phyloP scores from a whole-genome alignment of 345 rosid species.

The Bruguiera parviflora region DNA sequence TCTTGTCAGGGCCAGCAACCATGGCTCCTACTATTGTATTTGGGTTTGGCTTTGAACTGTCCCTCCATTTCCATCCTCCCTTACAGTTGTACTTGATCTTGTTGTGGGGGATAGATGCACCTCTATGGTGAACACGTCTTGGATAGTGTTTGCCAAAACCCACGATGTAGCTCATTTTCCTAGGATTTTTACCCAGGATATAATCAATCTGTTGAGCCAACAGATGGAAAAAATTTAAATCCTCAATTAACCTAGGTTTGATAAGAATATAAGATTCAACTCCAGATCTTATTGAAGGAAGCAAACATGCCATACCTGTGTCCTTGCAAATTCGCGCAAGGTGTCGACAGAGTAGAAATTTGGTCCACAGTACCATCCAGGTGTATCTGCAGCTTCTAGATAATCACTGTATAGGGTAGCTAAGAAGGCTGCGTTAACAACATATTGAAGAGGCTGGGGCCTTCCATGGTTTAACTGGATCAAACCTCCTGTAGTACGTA shows the following conservation, averaged over 20 bases:
- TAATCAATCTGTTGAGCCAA: slow-evolving; percentile 13
- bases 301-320: not conserved
- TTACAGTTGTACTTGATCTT: slow-evolving; percentile 16
- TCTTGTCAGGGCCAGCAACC: slow-evolving; percentile 22
- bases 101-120: slow-evolving; percentile 22
- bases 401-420: slow-evolving; percentile 19
- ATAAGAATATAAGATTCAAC: not conserved
- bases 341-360: slow-evolving; percentile 11
- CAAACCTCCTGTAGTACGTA: slow-evolving; percentile 5
- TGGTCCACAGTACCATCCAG: slow-evolving; percentile 22
- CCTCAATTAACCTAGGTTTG: not conserved
- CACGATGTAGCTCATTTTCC: slow-evolving; percentile 20
- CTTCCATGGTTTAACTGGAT: slow-evolving; percentile 16
- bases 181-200: slow-evolving; percentile 20
- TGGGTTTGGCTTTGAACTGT: slow-evolving; percentile 15
- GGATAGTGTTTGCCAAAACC: slow-evolving; percentile 17
- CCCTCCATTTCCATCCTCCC: slow-evolving; percentile 21
- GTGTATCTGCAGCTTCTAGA: slow-evolving; percentile 5
- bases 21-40: slow-evolving; percentile 19
- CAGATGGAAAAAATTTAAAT: not conserved
- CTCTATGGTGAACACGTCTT: slow-evolving; percentile 20
- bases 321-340: slow-evolving; percentile 18
- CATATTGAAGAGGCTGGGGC: slow-evolving; percentile 22
- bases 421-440: slow-evolving; percentile 23
- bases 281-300: not conserved